Conservation (phyloP, 2,329 filamentous ascomycete genomes). For the Pseudocercospora macadamiae region DNA sequence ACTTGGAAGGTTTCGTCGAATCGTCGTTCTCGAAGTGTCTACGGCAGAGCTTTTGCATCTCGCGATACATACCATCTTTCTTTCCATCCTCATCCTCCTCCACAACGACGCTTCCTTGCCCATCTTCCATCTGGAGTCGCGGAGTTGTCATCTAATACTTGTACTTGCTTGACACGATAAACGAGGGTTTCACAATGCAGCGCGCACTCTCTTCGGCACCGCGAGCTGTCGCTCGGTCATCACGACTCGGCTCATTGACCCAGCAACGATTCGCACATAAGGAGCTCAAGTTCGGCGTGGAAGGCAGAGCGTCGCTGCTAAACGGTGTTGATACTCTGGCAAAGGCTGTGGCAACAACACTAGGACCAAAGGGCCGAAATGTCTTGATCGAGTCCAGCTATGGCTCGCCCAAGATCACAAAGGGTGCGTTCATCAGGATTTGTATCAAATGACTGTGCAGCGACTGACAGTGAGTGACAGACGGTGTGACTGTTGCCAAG, state of each 20-base stretch:
- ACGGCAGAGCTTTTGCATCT: constrained; percentile 7
- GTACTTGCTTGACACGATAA: not conserved
- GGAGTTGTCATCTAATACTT: constrained; percentile 13
- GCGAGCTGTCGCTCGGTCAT: constrained; percentile 76
- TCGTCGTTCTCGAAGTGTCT: constrained; percentile 4
- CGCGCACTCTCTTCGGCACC: constrained; percentile 83
- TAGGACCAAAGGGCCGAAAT: constrained; percentile 97
- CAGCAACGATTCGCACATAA: constrained; percentile 98
- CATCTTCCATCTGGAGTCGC: constrained; percentile 17
- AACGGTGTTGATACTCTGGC: constrained; percentile 96
- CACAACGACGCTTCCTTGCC: too few relatives aligned
- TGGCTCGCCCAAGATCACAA: constrained; percentile 98
- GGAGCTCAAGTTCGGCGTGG: constrained; percentile 98
- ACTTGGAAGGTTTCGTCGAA: too few relatives aligned
- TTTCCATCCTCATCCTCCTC: not conserved
- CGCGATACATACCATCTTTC: not conserved
- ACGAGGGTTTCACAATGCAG: constrained; percentile 67
- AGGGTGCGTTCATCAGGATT: constrained; percentile 67
- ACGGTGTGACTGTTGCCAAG: constrained; percentile 63
- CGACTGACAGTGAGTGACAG: constrained; percentile 35
- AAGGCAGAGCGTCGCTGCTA: constrained; percentile 84
- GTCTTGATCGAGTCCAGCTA: constrained; percentile 98
- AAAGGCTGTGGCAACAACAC: constrained; percentile 91
- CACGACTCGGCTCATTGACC: constrained; percentile 64
- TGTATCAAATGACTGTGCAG: not conserved